Percentiles rank a stretch among this genome's conserved stretches.
phyloP scores from a whole-genome alignment of 2,329 filamentous ascomycete genomes.

The Penicillium verrucosum region DNA sequence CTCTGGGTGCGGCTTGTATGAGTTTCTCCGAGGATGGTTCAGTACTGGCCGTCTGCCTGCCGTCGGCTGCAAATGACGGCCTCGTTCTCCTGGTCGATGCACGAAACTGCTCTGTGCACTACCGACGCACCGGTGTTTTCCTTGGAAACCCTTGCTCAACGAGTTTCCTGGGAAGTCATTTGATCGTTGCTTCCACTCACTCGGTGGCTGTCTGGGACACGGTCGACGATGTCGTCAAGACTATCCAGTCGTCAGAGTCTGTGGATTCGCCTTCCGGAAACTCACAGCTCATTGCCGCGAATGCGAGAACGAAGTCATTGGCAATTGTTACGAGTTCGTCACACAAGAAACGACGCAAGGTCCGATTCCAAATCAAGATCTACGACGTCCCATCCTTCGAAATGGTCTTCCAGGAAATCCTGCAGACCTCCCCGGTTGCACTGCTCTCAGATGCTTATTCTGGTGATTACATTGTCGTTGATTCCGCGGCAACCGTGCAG shows the following conservation, averaged over 20 bases:
- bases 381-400: constrained; percentile 62
- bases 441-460: constrained; percentile 62
- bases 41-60: constrained; percentile 63
- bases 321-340: constrained; percentile 54
- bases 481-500: constrained; percentile 71
- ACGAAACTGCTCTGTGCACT: constrained; percentile 62
- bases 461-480: constrained; percentile 71
- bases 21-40: constrained; percentile 83
- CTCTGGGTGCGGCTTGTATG: constrained; percentile 59
- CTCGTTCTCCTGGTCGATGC: constrained; percentile 75
- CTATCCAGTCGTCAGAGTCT: constrained; percentile 56
- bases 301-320: constrained; percentile 62
- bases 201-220: constrained; percentile 75
- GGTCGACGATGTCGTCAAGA: constrained; percentile 71
- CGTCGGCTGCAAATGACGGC: constrained; percentile 52
- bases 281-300: constrained; percentile 60
- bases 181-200: constrained; percentile 71
- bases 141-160: constrained; percentile 64
- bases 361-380: constrained; percentile 55
- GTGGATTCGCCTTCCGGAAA: constrained; percentile 6
- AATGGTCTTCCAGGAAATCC: constrained; percentile 57
- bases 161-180: constrained; percentile 66
- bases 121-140: constrained; percentile 66
- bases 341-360: constrained; percentile 48
- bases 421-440: constrained; percentile 60